phyloP scores from a whole-genome alignment of 1,284 basidiomycete genomes.

The Microbotryum violaceum region DNA sequence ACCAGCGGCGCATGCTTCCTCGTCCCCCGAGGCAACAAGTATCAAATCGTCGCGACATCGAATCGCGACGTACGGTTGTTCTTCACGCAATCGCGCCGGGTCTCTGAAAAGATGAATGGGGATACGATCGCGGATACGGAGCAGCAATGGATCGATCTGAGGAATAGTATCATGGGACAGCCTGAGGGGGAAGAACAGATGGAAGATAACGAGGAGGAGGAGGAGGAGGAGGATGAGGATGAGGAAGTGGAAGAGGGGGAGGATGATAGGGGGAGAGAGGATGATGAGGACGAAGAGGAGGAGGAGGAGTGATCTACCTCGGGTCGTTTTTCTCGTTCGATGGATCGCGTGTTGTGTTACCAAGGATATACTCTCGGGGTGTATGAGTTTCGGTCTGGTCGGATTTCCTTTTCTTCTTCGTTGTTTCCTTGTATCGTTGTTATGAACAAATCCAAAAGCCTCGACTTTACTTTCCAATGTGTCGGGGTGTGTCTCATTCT shows the following conservation, averaged over 20 bases:
- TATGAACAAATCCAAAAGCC: no score
- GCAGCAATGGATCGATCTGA: conserved; percentile 7
- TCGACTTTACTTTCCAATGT: no score
- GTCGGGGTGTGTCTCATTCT: no score
- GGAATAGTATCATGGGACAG: conserved; percentile 2
- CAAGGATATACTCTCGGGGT: no score
- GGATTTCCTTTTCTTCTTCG: no score
- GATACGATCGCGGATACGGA: conserved; percentile 13
- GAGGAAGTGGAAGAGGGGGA: conserved; percentile 26
- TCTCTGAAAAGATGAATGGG: conserved; percentile 23
- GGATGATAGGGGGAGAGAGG: not conserved
- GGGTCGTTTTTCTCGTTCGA: no score
- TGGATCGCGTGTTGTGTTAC: no score
- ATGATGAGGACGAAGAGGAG: not conserved
- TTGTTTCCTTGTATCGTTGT: no score
- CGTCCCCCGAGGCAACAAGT: conserved; percentile 63
- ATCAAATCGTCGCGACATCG: conserved; percentile 79
- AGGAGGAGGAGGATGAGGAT: conserved; percentile 33
- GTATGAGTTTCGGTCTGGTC: no score
- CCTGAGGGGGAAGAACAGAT: conserved; percentile 23
- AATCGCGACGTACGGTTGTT: conserved; percentile 73
- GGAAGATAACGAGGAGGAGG: conserved; percentile 28
- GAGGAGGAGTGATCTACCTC: not conserved
- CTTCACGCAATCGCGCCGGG: conserved; percentile 61
- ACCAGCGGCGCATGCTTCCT: conserved; percentile 16